Base-by-base conservation (phyloP, 371 early-diverging fungal species). In the Lichtheimia corymbifera region DNA sequence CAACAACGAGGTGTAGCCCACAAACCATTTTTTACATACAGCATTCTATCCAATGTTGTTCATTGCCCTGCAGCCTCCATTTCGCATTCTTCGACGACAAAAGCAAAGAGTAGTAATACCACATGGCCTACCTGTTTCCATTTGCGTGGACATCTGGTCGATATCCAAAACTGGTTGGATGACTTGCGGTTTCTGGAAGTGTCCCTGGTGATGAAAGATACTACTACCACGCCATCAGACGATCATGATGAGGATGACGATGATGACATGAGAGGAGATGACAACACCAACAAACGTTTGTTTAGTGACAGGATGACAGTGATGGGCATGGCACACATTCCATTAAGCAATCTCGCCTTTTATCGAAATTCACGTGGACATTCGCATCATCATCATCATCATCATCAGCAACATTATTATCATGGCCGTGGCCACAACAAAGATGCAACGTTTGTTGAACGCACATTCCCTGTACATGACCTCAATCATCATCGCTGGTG, bases 141-240 rank as follows among this genome's bases (percentile, higher is more conserved):
- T 58, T 42, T 79, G 2, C 61, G 74, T 12, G 79, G 79, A 0
- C 74, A 79, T 51, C 53, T 76, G 4, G 60, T 63, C 0, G 79
- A 76, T 20, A 70, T 79, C 30, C 79, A 76, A 51, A 51, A 63
- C 5, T 79, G 79, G 79, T 54, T 79, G 7, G 65, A 73, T 50
- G 64, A 62, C 24, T 67, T 66, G 27, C 28, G 50, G 3, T 41
- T 44, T 1, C 53, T 76, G 41, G 55, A 65, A 4, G 53, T 76
- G 0, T 51, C 55, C 2, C 58, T 73, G 24, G 55, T 74, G 22
- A 55, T 71, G 28, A 22, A 35, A 35, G 35, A 35, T 35, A 35
- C 35, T 1, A 35, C 35, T 0, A 9, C 35, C 0, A 7, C 28
- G 4, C 4, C 28, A 28, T 1, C 1, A 28, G 28, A 28, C 0